Base-by-base conservation (phyloP, 106 monocot species). In the Acanthochlamys bracteata region DNA sequence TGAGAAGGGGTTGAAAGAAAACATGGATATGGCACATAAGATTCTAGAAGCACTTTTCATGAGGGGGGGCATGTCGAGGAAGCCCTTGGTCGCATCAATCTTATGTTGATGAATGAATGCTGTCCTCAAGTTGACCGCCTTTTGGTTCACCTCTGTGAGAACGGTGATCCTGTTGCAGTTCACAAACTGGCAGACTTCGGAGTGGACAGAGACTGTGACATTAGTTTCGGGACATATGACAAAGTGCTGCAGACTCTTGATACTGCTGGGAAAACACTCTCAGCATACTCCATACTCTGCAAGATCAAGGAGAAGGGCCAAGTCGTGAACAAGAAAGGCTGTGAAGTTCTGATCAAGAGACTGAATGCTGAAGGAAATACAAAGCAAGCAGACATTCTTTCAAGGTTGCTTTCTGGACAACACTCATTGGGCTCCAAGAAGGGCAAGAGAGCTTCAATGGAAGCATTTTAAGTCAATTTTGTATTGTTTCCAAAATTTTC, bases 41-140 rank as follows among this genome's bases (percentile, higher is more conserved):
- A 85, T 98, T 41, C 58, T 98, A 13, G 91, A 91, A 73, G 85
- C 76, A 10, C 83, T 98, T 21, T 56, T 98, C 41, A 75, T 79
- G 69, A 88, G n/a, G n/a, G 96, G 68, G 96, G 88, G 8, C 96
- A 98, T 69, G 78, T 91, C n/a, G 91, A 88, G 73, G 96, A 98
- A 72, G 96, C 91, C 10, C 56, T 98, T 7, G 91, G 96, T 1
- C 84, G 96, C 25, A 78, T 85, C 56, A 77, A 85, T 69, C 75
- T 98, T 57, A 66, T 91, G 74, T 27, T 85, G 63, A 59, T 59
- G 66, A 88, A 88, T 47, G 67, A 64, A 22, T 79, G 71, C 20
- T 10, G 52, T 42, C 85, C 85, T 24, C 76, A 98, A 59, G 51
- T 91, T 4, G 83, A 92, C 55, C 68, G 59, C 4, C 41, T 98